These are phyloP conservation scores for Aureoboletus auriporus DNA, from an alignment of 768 basidiomycete species.

Conservation along the genomic window DNA sequence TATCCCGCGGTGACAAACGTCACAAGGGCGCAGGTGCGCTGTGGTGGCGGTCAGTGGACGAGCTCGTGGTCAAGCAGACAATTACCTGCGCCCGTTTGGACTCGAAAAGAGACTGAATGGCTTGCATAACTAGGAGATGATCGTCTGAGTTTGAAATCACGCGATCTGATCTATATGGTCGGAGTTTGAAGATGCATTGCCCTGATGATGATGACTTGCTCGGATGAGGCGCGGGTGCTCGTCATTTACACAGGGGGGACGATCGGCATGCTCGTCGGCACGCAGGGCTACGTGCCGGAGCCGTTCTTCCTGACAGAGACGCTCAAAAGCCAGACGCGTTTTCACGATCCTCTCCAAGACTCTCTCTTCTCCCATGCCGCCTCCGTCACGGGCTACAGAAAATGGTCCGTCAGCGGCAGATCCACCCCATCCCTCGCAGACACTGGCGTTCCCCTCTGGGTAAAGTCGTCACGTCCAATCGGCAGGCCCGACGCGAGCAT, in stretches of 20 bases:
- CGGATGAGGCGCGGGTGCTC: conserved; percentile 77
- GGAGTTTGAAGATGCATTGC: too few species aligned
- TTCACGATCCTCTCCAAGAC: conserved; percentile 87
- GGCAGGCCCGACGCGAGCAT: conserved; percentile 37
- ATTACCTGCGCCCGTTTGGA: conserved; percentile 20
- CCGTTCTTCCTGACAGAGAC: conserved; percentile 86
- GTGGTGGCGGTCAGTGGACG: conserved; percentile 4
- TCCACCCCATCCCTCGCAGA: conserved; percentile 40
- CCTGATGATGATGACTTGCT: conserved; percentile 12
- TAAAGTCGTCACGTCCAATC: conserved; percentile 41
- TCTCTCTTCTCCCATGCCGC: conserved; percentile 80
- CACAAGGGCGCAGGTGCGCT: conserved; percentile 55
- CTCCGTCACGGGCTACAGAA: conserved; percentile 74
- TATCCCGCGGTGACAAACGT: conserved; percentile 96
- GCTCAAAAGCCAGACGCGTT: conserved; percentile 76
- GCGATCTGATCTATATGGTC: too few species aligned
- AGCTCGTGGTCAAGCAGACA: neutral
- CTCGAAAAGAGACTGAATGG: conserved; percentile 27
- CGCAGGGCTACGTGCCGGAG: conserved; percentile 79
- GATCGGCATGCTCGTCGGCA: conserved; percentile 81
- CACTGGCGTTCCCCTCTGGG: neutral
- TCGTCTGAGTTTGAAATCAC: too few species aligned
- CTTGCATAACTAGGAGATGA: conserved; percentile 20
- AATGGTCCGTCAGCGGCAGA: conserved; percentile 68
- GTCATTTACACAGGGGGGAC: conserved; percentile 90